Evolutionary conservation across 2,329 filamentous ascomycete genomes (phyloP).

Genomic region (Fusarium bactridioides): DNA sequence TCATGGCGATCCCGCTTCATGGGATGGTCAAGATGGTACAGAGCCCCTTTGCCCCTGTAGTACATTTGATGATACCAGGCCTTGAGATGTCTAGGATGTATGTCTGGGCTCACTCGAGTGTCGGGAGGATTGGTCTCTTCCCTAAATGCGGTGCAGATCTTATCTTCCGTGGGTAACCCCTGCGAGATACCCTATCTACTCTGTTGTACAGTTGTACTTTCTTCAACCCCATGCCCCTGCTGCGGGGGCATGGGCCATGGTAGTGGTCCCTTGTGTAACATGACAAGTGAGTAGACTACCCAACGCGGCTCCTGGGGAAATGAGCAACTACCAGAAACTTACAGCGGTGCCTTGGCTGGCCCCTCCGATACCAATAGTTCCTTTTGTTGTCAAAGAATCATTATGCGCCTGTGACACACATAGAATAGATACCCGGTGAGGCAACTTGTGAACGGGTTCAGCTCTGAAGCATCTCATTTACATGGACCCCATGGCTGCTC

Average conservation of each 20-base stretch:
- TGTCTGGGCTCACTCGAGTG: not conserved
- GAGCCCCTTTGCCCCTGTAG: not conserved
- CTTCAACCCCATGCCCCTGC: not conserved
- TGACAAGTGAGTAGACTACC: constrained; percentile 7
- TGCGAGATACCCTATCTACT: not conserved
- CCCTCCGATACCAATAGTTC: not conserved
- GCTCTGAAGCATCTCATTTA: not conserved
- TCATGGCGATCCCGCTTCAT: not conserved
- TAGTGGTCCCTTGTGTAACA: constrained; percentile 9
- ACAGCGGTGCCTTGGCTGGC: not conserved
- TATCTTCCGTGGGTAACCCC: not conserved
- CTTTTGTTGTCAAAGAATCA: not conserved
- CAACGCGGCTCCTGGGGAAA: not conserved
- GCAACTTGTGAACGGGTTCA: not conserved
- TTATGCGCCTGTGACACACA: not conserved
- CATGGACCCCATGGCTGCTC: not conserved
- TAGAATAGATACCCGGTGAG: not conserved
- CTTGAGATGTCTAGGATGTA: not conserved
- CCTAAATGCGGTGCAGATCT: not conserved
- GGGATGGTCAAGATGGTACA: not conserved
- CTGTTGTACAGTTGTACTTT: not conserved
- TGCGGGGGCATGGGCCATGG: not conserved
- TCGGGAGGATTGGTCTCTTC: not conserved
- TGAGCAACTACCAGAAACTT: not conserved
- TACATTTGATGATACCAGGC: not conserved